Evolutionary conservation across 2,329 filamentous ascomycete genomes (phyloP), one percentile per base, ranked within the genome.

Genomic region (Paraphaeosphaeria sporulosa): DNA sequence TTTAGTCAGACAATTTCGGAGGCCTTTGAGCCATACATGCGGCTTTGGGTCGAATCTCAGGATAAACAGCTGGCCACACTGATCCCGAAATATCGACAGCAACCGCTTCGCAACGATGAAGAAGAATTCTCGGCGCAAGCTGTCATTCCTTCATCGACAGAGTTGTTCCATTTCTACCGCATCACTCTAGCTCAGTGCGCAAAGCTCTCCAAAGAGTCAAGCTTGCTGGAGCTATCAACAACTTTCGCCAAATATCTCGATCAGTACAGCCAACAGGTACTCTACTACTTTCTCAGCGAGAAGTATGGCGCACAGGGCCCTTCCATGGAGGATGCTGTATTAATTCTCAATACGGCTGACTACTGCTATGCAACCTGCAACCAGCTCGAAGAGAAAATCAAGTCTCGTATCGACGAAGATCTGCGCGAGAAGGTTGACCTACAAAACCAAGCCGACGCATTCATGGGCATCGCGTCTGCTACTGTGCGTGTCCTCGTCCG

Each of bases 131-230:
- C 92, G 44, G 84, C 91, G 0, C 92, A 96, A 75, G 89, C 92
- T 47, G 94, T 99, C 58, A 94, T 97, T 59, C 85, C 90, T 1
- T 98, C 95, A 0, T 96, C 95, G 3, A 97, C 96, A 48, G 95
- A 99, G 74, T 86, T 99, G 0, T 99, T 99, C 79, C 93, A 97
- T 71, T 97, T 97, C 75, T 99, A 99, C 80, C 93, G 96, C 62
- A 86, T 94, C 60, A 94, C 93, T 0, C 81, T 99, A 38, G 93
- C 93, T 3, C 95, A 99, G 79, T 99, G 95, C 78, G 93, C 95
- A 4, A 98, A 97, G 77, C 84, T 99, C 0, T 98, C 95, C 0
- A 97, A 94, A 0, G 91, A 93, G n/a, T 89, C 90, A 57, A 88
- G 93, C 43, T 81, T 99, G 44, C 84, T 96, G 12, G 94, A 99